Evolutionary conservation across 768 basidiomycete species (phyloP).

Genomic region (Collybia mongolica): DNA sequence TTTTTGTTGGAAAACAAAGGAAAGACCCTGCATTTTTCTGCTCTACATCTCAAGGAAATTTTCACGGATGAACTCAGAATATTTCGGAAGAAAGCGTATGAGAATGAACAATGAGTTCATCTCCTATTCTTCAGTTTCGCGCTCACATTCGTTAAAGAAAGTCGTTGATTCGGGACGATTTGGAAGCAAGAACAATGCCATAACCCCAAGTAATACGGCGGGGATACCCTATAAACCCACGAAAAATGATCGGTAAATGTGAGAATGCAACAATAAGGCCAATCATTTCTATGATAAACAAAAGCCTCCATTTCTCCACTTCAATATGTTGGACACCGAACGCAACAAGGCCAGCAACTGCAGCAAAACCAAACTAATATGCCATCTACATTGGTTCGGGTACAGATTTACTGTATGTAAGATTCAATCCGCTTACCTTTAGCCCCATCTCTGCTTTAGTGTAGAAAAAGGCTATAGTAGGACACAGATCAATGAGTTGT

Average conservation of each 20-base stretch:
- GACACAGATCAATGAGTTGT: no score
- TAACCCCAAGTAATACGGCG: conserved; percentile 58
- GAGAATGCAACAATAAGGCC: no score
- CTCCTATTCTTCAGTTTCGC: conserved; percentile 62
- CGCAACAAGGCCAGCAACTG: conserved; percentile 77
- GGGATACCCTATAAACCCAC: conserved; percentile 54
- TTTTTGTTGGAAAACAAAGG: no score
- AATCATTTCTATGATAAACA: conserved; percentile 72
- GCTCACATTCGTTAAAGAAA: conserved; percentile 51
- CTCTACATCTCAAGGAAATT: no score
- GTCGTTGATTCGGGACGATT: conserved; percentile 70
- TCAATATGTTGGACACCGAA: conserved; percentile 72
- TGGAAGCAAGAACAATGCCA: conserved; percentile 57
- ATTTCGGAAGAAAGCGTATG: no score
- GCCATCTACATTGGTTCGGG: conserved; percentile 44
- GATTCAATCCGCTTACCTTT: conserved; percentile 36
- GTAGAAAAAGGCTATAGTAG: conserved; percentile 67
- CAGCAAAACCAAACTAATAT: conserved; percentile 84
- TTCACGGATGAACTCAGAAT: no score
- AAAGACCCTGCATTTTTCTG: no score
- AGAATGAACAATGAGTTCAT: no score
- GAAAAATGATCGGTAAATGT: not conserved
- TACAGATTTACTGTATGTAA: not conserved
- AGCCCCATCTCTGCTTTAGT: conserved; percentile 73
- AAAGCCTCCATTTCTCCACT: conserved; percentile 55